Evolutionary conservation across 352 stramenopile species (phyloP), one percentile per base, ranked within the genome.

Genomic region (Phytophthora meadii): DNA sequence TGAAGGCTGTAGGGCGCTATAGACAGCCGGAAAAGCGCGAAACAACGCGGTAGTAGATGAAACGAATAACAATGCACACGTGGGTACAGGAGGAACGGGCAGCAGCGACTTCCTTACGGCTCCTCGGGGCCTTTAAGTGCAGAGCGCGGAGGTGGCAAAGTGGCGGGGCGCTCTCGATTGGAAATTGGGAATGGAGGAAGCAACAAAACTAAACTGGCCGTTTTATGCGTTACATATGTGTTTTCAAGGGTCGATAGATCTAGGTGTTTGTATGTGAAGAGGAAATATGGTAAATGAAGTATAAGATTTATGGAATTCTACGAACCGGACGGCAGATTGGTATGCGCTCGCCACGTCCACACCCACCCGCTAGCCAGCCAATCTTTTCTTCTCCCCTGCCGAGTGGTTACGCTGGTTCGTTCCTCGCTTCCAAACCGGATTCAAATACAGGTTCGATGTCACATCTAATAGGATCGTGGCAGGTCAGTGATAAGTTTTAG

Each of bases 331-430:
- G 47, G 46, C 17, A 28, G 11, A 49, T 32, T 41, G 27, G 5
- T 19, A 42, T 24, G 59, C 28, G 55, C 57, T 66, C 48, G 68
- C 62, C 68, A 75, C 68, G 68, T 72, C 68, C 68, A 75, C 68
- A 53, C 64, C 51, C 64, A 63, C 28, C 54, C 64, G 58, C 50
- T 64, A 69, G 57, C 69, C 69, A 77, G 68, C 64, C 68, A 76
- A 77, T 77, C 64, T 77, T 77, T 70, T 70, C 63, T 71, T 68
- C 63, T 68, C 67, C 45, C 54, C 30, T 40, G 47, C 10, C 47
- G 40, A 69, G 46, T 73, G 45, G 52, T 74, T 77, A 56, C 60
- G 61, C 57, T n/a, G 51, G 46, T 69, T 58, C 46, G 30, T 63
- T 72, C 47, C 53, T 68, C 17, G 37, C 40, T 68, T 72, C 39